Evolutionary conservation across 768 basidiomycete genomes (phyloP).

Genomic region (Hygrophorus russula): DNA sequence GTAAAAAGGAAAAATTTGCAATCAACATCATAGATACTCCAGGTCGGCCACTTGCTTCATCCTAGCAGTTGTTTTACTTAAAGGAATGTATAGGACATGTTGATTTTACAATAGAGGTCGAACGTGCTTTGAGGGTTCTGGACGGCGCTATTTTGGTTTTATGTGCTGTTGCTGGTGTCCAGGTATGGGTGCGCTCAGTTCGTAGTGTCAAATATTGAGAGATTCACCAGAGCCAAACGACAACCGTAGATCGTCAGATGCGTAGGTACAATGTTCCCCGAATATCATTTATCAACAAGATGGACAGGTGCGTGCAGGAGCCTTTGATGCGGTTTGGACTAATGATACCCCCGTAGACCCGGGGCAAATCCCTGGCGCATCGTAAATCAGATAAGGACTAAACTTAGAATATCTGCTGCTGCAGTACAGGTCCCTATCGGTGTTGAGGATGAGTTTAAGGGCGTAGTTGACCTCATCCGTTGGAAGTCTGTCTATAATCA

Average conservation of each 20-base stretch:
- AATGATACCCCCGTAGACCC: slow-evolving; percentile 38
- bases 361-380: slow-evolving; percentile 98
- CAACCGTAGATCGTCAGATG: slow-evolving; percentile 99
- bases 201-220: slow-evolving; percentile 1
- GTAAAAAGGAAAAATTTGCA: slow-evolving; percentile 70
- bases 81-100: slow-evolving; percentile 68
- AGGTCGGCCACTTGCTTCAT: slow-evolving; percentile 31
- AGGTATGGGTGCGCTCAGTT: slow-evolving; percentile 29
- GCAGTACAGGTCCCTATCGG: slow-evolving; percentile 97
- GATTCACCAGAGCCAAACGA: slow-evolving; percentile 76
- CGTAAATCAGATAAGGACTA: slow-evolving; percentile 80
- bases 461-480: slow-evolving; percentile 88
- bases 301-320: slow-evolving; percentile 63
- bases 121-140: slow-evolving; percentile 88
- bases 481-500: slow-evolving; percentile 94
- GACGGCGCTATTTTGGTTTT: slow-evolving; percentile 95
- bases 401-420: slow-evolving; percentile 87
- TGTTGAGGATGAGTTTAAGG: slow-evolving; percentile 72
- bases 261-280: slow-evolving; percentile 91
- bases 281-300: slow-evolving; percentile 96
- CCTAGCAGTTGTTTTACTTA: not conserved
- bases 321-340: not conserved
- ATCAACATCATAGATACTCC: slow-evolving; percentile 99
- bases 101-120: slow-evolving; percentile 99
- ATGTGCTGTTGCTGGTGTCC: slow-evolving; percentile 95